A percentile compares a stretch with the other conserved stretches of the same genome.
These are phyloP conservation scores for Phytophthora multivora DNA, from an alignment of 352 stramenopile species.

Conservation along the genomic window DNA sequence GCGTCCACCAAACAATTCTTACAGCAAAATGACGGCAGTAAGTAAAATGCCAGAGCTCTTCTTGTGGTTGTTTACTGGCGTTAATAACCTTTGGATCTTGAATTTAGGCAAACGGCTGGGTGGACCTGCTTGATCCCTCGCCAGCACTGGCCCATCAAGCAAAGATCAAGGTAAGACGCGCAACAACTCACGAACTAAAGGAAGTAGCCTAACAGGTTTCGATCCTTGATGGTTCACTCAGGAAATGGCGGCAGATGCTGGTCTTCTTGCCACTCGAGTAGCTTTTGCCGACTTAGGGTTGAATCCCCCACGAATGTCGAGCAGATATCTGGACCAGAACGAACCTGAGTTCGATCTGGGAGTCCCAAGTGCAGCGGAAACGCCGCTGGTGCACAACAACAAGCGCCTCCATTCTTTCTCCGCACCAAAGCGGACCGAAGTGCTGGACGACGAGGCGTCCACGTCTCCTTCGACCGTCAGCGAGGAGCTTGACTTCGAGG, in stretches of 20 bases:
- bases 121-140: slow-evolving; percentile 54
- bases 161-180: slow-evolving; percentile 25
- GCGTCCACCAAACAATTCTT: slow-evolving; percentile 75
- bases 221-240: slow-evolving; percentile 2
- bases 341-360: slow-evolving; percentile 19
- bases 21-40: slow-evolving; percentile 77
- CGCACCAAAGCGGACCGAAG: slow-evolving; percentile 35
- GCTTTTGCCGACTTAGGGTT: slow-evolving; percentile 25
- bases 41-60: slow-evolving; percentile 3
- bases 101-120: slow-evolving; percentile 68
- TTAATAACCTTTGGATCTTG: background rate
- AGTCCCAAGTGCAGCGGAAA: slow-evolving; percentile 5
- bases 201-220: background rate
- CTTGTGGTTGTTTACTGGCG: too few species aligned
- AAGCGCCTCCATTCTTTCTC: slow-evolving; percentile 57
- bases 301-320: background rate
- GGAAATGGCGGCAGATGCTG: slow-evolving; percentile 12
- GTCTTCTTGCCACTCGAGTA: slow-evolving; percentile 17
- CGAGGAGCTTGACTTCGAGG: slow-evolving; percentile 47
- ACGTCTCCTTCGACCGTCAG: slow-evolving; percentile 42
- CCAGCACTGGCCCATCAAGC: slow-evolving; percentile 23
- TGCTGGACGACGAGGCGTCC: slow-evolving; percentile 35
- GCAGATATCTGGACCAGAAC: slow-evolving; percentile 13
- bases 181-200: background rate
- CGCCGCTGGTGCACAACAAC: slow-evolving; percentile 16